Evolutionary conservation across 495 filamentous ascomycete genomes (phyloP).

Genomic region (Hyphodiscus hymeniophilus): DNA sequence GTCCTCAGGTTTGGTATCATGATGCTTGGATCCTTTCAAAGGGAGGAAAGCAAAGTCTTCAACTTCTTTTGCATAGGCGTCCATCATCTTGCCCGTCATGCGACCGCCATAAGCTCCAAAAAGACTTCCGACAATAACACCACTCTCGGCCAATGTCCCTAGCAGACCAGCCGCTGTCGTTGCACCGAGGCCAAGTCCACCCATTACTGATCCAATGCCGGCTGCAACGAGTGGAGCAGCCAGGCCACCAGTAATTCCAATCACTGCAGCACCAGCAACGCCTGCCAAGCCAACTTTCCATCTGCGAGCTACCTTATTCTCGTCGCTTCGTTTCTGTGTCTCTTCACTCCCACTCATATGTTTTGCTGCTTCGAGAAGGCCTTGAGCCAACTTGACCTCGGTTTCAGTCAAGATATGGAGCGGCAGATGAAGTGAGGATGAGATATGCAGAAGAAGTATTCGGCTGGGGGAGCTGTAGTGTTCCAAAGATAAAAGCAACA

Average conservation of each 20-base stretch:
- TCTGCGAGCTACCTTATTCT: conserved; percentile 53
- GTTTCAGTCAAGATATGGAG: conserved; percentile 57
- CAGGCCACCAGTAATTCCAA: conserved; percentile 68
- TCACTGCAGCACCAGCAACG: conserved; percentile 60
- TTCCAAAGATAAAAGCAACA: conserved; percentile 73
- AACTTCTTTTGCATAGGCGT: conserved; percentile 77
- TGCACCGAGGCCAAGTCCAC: conserved; percentile 66
- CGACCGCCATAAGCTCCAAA: conserved; percentile 86
- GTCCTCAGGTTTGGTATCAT: conserved; percentile 30
- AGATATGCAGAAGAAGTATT: conserved; percentile 60
- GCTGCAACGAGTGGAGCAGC: conserved; percentile 77
- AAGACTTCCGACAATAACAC: conserved; percentile 68
- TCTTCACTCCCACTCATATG: conserved; percentile 62
- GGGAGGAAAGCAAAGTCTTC: conserved; percentile 86
- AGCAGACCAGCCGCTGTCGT: conserved; percentile 65
- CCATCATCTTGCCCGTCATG: conserved; percentile 82
- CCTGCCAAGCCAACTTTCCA: conserved; percentile 77
- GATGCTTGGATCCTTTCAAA: conserved; percentile 37
- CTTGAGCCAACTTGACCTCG: conserved; percentile 66
- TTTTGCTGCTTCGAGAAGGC: conserved; percentile 63
- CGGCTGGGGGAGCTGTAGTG: conserved; percentile 71
- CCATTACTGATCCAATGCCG: conserved; percentile 74
- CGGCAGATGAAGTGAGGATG: conserved; percentile 59
- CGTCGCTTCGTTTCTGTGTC: conserved; percentile 56
- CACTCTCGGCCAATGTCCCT: conserved; percentile 68